Evolutionary conservation across 495 filamentous ascomycete genomes (phyloP).

Genomic region (Penicillium crystallinum): DNA sequence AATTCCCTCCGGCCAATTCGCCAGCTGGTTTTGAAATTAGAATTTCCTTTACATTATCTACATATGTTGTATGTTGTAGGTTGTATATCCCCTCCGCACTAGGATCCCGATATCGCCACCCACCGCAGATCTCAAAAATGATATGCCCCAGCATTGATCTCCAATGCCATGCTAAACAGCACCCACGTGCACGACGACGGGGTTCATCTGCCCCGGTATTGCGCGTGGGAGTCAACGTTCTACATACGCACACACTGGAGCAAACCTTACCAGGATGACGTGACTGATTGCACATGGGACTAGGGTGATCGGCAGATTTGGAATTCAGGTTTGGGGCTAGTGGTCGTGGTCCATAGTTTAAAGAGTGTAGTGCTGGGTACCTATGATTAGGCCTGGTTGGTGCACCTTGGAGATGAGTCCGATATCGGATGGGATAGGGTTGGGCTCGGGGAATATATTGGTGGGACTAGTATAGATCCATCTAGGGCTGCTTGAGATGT

Average conservation of each 20-base stretch:
- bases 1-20: not conserved
- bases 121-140: too few species aligned
- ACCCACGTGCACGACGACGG: too few species aligned
- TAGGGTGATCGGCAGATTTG: not conserved
- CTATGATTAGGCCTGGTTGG: not conserved
- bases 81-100: too few species aligned
- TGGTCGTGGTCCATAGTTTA: not conserved
- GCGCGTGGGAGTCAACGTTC: not conserved
- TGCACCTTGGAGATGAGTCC: not conserved
- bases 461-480: not conserved
- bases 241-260: not conserved
- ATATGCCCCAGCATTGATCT: too few species aligned
- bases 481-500: not conserved
- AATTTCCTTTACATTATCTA: too few species aligned
- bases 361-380: not conserved
- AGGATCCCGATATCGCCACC: too few species aligned
- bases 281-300: not conserved
- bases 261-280: not conserved
- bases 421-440: not conserved
- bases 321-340: not conserved
- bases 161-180: not conserved
- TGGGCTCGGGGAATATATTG: not conserved
- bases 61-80: too few species aligned
- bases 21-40: not conserved
- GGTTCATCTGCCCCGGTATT: not conserved